Base-by-base conservation (phyloP, 805 yeast genomes). In the Starmerella apicola region DNA sequence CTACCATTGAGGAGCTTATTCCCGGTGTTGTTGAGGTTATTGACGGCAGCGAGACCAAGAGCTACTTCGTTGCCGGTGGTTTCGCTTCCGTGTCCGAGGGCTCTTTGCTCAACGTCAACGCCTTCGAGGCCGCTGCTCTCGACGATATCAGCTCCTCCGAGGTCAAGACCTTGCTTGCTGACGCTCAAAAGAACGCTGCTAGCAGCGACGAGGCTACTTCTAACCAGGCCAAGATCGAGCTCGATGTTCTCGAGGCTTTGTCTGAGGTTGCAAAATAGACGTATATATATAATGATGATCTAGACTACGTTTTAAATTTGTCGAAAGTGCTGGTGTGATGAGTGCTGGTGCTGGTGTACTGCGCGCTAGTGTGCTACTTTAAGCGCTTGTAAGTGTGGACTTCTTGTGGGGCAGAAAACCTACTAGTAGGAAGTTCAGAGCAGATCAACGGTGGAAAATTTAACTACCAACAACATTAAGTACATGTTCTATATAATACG, bases 41-140 rank as follows among this genome's bases (percentile, higher is more conserved):
- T 52, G 88, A 83, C 64, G 72, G 76, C 58, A 64, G 80, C 41
- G 81, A 81, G 55, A 64, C 80, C 50, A 70, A 74, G 65, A 83
- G 81, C 65, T 88, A 65, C 71, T 91, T 88, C 56, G 85, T 88
- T 51, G 75, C 93, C 48, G 97, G 97, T 52, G 98, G 98, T 53
- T 81, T 88, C 58, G 97, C 95, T 45, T 76, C 94, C 43, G 94
- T 91, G 51, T 86, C 82, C 63, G 96, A 95, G 66, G 93, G 83
- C 58, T 85, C 95, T 52, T 72, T 79, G 54, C 72, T 91, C 61
- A 76, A 82, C 59, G 79, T 91, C 64, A 81, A 91, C 59, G 86
- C 96, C 50, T 80, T 84, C 56, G 98, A 91, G 70, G 98, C 97
- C 32, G 83, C 76, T 70, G 82, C 91, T 59, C 72, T 91, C 55